These are phyloP conservation scores for Fusarium camptoceras DNA, from an alignment of 2,329 filamentous ascomycete species.

Conservation along the genomic window DNA sequence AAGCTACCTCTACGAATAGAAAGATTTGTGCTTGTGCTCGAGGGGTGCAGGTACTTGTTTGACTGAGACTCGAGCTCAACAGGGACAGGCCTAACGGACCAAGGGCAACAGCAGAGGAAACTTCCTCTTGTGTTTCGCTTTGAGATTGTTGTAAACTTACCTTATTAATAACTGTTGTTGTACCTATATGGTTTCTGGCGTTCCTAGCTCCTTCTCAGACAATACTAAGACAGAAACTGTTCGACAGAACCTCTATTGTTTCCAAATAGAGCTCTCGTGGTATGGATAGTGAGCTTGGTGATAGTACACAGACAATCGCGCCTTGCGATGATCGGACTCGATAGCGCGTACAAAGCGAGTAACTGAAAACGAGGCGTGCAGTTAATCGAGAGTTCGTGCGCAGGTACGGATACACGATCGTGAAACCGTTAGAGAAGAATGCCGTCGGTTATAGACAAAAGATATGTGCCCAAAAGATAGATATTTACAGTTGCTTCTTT, in stretches of 20 bases:
- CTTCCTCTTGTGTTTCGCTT: slow-evolving; percentile 27
- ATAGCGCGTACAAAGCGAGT: background rate
- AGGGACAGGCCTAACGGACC: slow-evolving; percentile 44
- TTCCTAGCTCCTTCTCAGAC: slow-evolving; percentile 14
- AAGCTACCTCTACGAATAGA: background rate
- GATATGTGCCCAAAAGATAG: background rate
- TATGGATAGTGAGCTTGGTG: background rate
- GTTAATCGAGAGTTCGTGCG: slow-evolving; percentile 3
- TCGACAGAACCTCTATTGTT: slow-evolving; percentile 1
- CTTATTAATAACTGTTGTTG: slow-evolving; percentile 7
- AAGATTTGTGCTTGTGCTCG: background rate
- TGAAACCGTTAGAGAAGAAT: slow-evolving; percentile 12
- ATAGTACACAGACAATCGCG: slow-evolving; percentile 1
- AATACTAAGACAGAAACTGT: slow-evolving; percentile 3
- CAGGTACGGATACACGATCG: slow-evolving; percentile 1
- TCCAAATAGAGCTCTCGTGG: slow-evolving; percentile 5
- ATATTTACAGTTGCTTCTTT: slow-evolving; percentile 5
- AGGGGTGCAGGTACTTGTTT: slow-evolving; percentile 18
- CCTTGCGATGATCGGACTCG: background rate
- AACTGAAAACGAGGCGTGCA: slow-evolving; percentile 1
- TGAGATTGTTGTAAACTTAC: slow-evolving; percentile 20
- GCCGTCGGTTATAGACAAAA: slow-evolving; percentile 11
- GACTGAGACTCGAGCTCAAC: slow-evolving; percentile 32
- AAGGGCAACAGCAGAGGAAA: slow-evolving; percentile 36
- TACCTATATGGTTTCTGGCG: slow-evolving; percentile 18